Evolutionary conservation across 2,329 filamentous ascomycete species (phyloP).

Genomic region (Simplicillium aogashimaense): DNA sequence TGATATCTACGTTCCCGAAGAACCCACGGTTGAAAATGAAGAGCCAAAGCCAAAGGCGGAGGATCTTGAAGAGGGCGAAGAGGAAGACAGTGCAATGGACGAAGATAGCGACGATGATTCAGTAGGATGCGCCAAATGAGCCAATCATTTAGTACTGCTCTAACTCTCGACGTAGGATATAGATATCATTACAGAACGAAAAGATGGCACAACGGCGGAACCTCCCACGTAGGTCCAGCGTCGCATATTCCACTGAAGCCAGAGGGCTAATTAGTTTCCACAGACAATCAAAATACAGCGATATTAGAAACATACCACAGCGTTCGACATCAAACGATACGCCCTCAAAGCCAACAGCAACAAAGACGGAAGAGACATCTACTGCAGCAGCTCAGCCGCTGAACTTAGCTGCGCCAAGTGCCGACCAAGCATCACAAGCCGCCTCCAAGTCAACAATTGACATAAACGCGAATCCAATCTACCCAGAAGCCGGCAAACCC

Average conservation of each 20-base stretch:
- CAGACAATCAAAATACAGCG: slow-evolving; percentile 53
- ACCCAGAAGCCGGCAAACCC: slow-evolving; percentile 72
- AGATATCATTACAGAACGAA: slow-evolving; percentile 58
- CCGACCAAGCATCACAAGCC: slow-evolving; percentile 49
- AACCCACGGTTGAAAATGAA: slow-evolving; percentile 29
- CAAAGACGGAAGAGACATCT: slow-evolving; percentile 35
- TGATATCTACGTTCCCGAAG: slow-evolving; percentile 56
- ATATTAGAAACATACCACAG: slow-evolving; percentile 56
- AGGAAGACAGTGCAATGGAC: slow-evolving; percentile 50
- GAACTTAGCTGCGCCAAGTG: slow-evolving; percentile 30
- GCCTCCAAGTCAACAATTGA: slow-evolving; percentile 76
- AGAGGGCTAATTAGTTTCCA: not conserved
- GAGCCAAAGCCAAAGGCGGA: slow-evolving; percentile 31
- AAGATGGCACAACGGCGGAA: slow-evolving; percentile 51
- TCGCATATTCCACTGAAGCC: not conserved
- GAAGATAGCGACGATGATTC: slow-evolving; percentile 49
- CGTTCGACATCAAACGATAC: slow-evolving; percentile 43
- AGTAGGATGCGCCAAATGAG: slow-evolving; percentile 17
- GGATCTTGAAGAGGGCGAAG: slow-evolving; percentile 54
- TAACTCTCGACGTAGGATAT: slow-evolving; percentile 38
- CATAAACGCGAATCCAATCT: slow-evolving; percentile 71
- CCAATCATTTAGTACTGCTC: not conserved
- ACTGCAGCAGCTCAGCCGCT: slow-evolving; percentile 16
- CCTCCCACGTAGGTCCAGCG: slow-evolving; percentile 41
- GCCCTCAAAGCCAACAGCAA: slow-evolving; percentile 31